Conservation (phyloP, 768 basidiomycete species). For the Boletus huronensis region DNA sequence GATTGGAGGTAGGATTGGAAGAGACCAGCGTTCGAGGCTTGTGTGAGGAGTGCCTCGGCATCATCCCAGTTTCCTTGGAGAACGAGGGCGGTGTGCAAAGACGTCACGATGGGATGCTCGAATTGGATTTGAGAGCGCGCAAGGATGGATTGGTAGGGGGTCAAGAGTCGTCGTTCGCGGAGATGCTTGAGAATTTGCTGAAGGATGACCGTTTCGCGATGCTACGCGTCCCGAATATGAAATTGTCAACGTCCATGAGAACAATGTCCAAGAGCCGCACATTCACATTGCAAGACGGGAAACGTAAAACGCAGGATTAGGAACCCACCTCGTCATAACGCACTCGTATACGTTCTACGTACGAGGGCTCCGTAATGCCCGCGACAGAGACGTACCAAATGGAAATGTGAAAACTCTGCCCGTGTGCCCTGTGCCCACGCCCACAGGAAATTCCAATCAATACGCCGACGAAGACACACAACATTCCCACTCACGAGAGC, state of each 20-base stretch:
- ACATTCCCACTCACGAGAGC: constrained; percentile 52
- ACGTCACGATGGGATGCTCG: constrained; percentile 72
- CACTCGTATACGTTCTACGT: constrained; percentile 51
- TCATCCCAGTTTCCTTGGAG: constrained; percentile 61
- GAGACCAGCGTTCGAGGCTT: constrained; percentile 52
- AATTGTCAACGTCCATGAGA: not conserved
- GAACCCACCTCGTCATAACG: constrained; percentile 61
- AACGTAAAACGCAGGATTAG: not conserved
- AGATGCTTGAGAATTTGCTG: constrained; percentile 56
- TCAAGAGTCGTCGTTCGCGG: constrained; percentile 67
- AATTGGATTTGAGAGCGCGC: constrained; percentile 21
- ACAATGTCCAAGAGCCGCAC: not conserved
- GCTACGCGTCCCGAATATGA: constrained; percentile 35
- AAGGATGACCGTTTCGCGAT: constrained; percentile 61
- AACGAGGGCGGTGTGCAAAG: constrained; percentile 61
- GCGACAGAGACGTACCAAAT: constrained; percentile 70
- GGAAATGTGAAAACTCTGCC: constrained; percentile 70
- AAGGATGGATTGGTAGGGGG: constrained; percentile 44
- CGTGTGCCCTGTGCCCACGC: constrained; percentile 52
- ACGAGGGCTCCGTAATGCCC: constrained; percentile 54
- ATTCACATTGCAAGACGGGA: not conserved
- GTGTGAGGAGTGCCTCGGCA: constrained; percentile 51
- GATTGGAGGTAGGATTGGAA: constrained; percentile 56
- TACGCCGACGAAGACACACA: not conserved
- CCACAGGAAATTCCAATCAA: not conserved